Evolutionary conservation across 345 rosid species (phyloP).

Genomic region (Rubroshorea leprosula): DNA sequence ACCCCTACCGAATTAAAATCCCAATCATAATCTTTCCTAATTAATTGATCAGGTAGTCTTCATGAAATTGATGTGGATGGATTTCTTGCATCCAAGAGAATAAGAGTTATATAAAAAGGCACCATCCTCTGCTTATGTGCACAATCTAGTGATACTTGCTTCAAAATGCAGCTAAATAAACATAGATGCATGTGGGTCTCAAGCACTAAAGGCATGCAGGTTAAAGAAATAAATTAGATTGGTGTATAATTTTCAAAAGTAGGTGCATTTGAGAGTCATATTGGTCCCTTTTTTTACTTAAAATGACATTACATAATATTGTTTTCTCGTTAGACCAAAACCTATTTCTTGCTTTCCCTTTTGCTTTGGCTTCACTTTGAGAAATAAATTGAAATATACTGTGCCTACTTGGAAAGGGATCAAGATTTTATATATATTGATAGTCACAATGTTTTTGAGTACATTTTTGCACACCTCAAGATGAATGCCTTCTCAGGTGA

Average conservation of each 20-base stretch:
- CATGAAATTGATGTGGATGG: too few relatives aligned
- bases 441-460: too few relatives aligned
- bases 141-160: too few relatives aligned
- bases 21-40: too few relatives aligned
- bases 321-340: slow-evolving; percentile 10
- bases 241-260: slow-evolving; percentile 29
- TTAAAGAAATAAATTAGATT: slow-evolving; percentile 18
- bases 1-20: too few relatives aligned
- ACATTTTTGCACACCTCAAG: too few relatives aligned
- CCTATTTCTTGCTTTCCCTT: slow-evolving; percentile 12
- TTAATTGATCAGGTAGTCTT: too few relatives aligned
- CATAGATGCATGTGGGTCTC: slow-evolving; percentile 13
- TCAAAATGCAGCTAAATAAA: slow-evolving; percentile 1
- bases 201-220: slow-evolving; percentile 14
- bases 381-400: neutral
- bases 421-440: too few relatives aligned
- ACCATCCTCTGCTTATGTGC: neutral
- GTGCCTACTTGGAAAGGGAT: too few relatives aligned
- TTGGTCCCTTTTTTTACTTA: slow-evolving; percentile 4
- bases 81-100: too few relatives aligned
- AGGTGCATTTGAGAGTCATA: slow-evolving; percentile 16
- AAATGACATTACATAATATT: slow-evolving; percentile 12
- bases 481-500: too few relatives aligned
- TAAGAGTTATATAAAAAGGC: neutral
- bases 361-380: neutral